These are phyloP conservation scores for Linum trigynum DNA, from an alignment of 345 rosid species.

Conservation along the genomic window DNA sequence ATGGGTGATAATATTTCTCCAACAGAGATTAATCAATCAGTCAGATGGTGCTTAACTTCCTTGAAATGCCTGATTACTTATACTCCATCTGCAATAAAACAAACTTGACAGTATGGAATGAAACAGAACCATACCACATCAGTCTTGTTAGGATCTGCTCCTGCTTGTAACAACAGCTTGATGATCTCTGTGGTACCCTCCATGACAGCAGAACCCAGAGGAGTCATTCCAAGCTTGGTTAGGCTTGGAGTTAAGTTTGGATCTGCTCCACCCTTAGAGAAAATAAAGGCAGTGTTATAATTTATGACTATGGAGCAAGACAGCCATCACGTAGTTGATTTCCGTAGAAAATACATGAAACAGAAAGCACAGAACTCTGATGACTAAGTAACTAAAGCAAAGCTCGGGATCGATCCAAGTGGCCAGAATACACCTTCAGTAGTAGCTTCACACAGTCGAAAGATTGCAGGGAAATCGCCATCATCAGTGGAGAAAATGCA, in stretches of 20 bases:
- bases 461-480: slow-evolving; percentile 7
- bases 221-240: neutral
- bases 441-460: slow-evolving; percentile 18
- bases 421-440: slow-evolving; percentile 10
- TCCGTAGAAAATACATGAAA: too few relatives aligned
- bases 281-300: neutral
- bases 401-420: too few relatives aligned
- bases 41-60: too few relatives aligned
- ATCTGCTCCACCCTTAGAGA: slow-evolving; percentile 13
- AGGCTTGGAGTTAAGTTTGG: neutral
- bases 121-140: neutral
- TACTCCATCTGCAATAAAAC: too few relatives aligned
- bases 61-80: too few relatives aligned
- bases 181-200: slow-evolving; percentile 1
- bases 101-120: too few relatives aligned
- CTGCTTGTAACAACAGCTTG: slow-evolving; percentile 1
- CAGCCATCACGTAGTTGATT: too few relatives aligned
- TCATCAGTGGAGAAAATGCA: slow-evolving; percentile 4
- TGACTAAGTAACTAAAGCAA: too few relatives aligned
- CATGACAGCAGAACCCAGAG: neutral
- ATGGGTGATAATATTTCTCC: too few relatives aligned
- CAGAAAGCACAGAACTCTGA: too few relatives aligned
- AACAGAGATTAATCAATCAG: too few relatives aligned
- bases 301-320: too few relatives aligned
- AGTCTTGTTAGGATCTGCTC: slow-evolving; percentile 1